Evolutionary conservation across 176 grass and related monocot species (phyloP), one percentile per base, ranked within the genome.

Genomic region (Melocanna baccifera): DNA sequence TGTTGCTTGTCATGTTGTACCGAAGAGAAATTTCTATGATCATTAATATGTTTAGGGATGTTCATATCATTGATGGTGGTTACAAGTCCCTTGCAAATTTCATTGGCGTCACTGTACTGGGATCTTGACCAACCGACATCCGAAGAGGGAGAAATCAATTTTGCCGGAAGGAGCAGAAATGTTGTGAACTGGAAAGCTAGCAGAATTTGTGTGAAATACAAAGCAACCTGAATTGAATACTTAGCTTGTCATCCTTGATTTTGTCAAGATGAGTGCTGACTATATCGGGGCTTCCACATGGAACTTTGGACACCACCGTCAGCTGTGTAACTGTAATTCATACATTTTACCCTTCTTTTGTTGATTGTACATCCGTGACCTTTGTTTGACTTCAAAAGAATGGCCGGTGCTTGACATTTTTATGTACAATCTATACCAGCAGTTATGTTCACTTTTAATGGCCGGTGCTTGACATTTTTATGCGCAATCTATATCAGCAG

Each of bases 401-500:
- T 87, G 65, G 39, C 88, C 46, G 68, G 62, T 79, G 43, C 59
- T 67, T 88, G 72, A 13, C 42, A 71, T 67, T 73, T 86, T 84
- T 73, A 77, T 90, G 81, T 87, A 85, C 62, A 83, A 81, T 85
- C 53, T 77, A 84, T 90, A 90, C 4, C 34, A 36, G 34, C 4
- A 36, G 34, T 69, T 86, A 56, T 86, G 61, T 53, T 78, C 10
- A 30, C 41, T 28, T 69, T 75, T n/a, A n/a, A n/a, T n/a, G n/a
- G n/a, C n/a, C n/a, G n/a, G n/a, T n/a, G n/a, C n/a, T n/a, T n/a
- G n/a, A n/a, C n/a, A n/a, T n/a, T n/a, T n/a, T n/a, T n/a, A n/a
- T n/a, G n/a, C n/a, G n/a, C n/a, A n/a, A n/a, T n/a, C n/a, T n/a
- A n/a, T n/a, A n/a, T n/a, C n/a, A n/a, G n/a, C n/a, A n/a, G n/a